These are phyloP conservation scores for Eucalyptus viminalis DNA, from an alignment of 345 rosid genomes.

Conservation along the genomic window DNA sequence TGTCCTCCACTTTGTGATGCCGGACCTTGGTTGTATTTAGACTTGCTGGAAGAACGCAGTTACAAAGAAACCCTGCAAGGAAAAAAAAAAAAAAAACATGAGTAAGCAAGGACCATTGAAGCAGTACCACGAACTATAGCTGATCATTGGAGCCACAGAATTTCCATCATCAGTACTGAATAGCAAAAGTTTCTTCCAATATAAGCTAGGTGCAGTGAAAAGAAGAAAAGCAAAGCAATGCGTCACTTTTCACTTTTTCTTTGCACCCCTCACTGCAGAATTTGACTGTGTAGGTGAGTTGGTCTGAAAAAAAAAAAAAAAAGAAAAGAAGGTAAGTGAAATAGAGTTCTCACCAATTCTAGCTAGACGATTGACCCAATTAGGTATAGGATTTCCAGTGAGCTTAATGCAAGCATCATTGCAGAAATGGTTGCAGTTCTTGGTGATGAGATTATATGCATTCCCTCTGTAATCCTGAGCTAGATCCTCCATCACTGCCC, in stretches of 20 bases:
- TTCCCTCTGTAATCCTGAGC: constrained; percentile 68
- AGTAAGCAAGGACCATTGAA: background rate
- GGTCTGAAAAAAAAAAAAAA: too few relatives aligned
- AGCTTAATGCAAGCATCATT: constrained; percentile 68
- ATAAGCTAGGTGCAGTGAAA: background rate
- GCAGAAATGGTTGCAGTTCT: constrained; percentile 98
- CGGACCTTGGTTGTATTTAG: constrained; percentile 53
- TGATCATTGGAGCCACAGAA: background rate
- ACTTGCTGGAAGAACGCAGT: constrained; percentile 84
- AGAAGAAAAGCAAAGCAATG: background rate
- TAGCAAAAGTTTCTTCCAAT: background rate
- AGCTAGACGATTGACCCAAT: constrained; percentile 95
- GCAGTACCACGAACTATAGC: background rate
- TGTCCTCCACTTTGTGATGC: constrained; percentile 49
- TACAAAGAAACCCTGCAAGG: constrained; percentile 62
- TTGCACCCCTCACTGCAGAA: background rate
- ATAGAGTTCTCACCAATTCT: constrained; percentile 52
- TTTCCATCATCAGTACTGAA: background rate
- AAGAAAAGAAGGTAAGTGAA: background rate
- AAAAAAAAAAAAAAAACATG: background rate
- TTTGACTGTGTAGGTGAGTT: background rate
- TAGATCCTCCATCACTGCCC: constrained; percentile 70
- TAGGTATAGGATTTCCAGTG: constrained; percentile 82
- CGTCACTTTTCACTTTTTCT: background rate
- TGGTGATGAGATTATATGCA: constrained; percentile 81